Evolutionary conservation across 164 flowering plant genomes (phyloP).

Genomic region (Umbilicus rupestris): DNA sequence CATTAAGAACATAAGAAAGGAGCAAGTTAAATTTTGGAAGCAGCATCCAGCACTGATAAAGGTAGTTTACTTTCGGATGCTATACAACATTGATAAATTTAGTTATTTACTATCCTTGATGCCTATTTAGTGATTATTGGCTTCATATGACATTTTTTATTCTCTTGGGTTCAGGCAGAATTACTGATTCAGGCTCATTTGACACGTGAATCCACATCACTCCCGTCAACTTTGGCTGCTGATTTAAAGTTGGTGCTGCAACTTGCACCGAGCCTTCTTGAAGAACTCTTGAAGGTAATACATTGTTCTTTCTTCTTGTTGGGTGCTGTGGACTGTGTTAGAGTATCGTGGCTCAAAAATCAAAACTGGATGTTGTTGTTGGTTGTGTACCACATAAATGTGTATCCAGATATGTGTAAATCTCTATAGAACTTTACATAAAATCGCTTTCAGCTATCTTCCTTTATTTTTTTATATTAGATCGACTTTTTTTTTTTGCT

Average conservation of each 20-base stretch:
- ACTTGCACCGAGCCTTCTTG: slow-evolving; percentile 91
- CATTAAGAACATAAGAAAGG: slow-evolving; percentile 80
- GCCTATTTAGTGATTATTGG: background rate
- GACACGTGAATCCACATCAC: slow-evolving; percentile 56
- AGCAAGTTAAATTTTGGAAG: slow-evolving; percentile 98
- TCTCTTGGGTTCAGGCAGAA: slow-evolving; percentile 53
- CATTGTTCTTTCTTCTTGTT: background rate
- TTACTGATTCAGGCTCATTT: slow-evolving; percentile 85
- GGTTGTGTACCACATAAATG: background rate
- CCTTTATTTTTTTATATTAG: too few relatives aligned
- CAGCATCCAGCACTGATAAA: slow-evolving; percentile 83
- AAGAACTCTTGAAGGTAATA: slow-evolving; percentile 84
- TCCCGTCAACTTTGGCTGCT: slow-evolving; percentile 51
- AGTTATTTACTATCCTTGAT: background rate
- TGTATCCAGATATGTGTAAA: background rate
- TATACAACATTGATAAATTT: background rate
- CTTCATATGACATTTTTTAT: slow-evolving; percentile 11
- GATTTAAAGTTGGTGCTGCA: slow-evolving; percentile 72
- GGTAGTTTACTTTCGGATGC: slow-evolving; percentile 26
- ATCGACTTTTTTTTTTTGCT: too few relatives aligned
- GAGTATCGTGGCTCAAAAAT: background rate
- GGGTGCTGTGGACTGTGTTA: background rate
- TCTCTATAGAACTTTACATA: background rate
- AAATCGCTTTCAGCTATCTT: background rate
- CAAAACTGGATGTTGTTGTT: background rate